A percentile compares a stretch with the other conserved stretches of the same genome.
Evolutionary conservation across 208 protist genomes (phyloP).

Genomic region (Strigomonas oncopelti): DNA sequence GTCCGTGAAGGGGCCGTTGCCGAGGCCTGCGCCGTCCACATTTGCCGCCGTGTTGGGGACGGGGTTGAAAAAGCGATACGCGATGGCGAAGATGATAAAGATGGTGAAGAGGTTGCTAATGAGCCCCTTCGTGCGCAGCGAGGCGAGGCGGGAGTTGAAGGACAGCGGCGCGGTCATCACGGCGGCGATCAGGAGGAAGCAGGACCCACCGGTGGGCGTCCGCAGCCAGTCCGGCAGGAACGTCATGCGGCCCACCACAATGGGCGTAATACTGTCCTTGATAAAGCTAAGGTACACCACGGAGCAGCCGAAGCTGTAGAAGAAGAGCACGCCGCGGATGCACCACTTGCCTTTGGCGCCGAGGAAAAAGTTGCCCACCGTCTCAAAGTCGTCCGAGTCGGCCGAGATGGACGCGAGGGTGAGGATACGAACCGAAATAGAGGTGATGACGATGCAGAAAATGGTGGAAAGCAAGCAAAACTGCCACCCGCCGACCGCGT

Average conservation of each 20-base stretch:
- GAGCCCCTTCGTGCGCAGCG: conserved; percentile 69
- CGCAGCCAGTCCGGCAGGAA: conserved; percentile 64
- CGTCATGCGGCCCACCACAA: conserved; percentile 34
- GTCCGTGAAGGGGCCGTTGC: conserved; percentile 7
- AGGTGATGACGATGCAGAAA: conserved; percentile 58
- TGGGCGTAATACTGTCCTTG: conserved; percentile 54
- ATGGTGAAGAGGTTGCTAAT: conserved; percentile 68
- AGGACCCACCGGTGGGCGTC: conserved; percentile 30
- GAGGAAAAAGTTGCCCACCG: conserved; percentile 70
- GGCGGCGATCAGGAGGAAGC: conserved; percentile 45
- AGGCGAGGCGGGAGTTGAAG: conserved; percentile 76
- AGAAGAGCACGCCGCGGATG: conserved; percentile 57
- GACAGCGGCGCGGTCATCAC: conserved; percentile 59
- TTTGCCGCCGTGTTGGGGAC: neutral
- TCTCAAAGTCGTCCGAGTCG: conserved; percentile 76
- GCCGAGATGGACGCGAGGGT: conserved; percentile 66
- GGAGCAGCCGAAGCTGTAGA: conserved; percentile 70
- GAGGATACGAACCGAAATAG: conserved; percentile 72
- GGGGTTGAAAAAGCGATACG: conserved; percentile 63
- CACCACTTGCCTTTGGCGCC: conserved; percentile 42
- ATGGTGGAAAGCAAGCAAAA: conserved; percentile 46
- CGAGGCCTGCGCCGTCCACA: neutral
- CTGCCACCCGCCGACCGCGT: conserved; percentile 49
- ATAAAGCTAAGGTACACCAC: conserved; percentile 76
- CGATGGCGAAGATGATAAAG: conserved; percentile 67